Conservation (phyloP, 352 stramenopile species). For the Globisporangium spinosum region DNA sequence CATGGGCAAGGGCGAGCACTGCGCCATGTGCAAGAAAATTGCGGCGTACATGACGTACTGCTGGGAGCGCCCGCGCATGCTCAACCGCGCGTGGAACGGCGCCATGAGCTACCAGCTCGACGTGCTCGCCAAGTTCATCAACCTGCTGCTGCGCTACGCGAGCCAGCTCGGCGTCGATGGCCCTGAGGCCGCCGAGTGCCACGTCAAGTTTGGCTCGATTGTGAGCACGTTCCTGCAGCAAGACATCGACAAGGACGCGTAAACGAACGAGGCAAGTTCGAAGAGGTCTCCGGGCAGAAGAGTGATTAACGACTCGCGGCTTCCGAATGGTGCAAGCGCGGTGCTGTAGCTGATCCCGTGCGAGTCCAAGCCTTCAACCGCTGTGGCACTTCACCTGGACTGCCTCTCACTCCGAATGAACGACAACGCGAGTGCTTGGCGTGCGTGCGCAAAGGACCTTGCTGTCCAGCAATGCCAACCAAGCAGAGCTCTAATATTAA, state of each 20-base stretch:
- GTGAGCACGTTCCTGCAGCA: slow-evolving; percentile 4
- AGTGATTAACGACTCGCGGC: not conserved
- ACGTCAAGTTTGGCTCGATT: slow-evolving; percentile 5
- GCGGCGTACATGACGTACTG: slow-evolving; percentile 14
- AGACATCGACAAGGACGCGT: slow-evolving; percentile 2
- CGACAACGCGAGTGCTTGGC: too few relatives aligned
- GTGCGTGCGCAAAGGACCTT: not conserved
- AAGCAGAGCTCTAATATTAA: not conserved
- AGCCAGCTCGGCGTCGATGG: not conserved
- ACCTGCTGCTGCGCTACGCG: slow-evolving; percentile 15
- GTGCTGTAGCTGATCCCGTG: too few relatives aligned
- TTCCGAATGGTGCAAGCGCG: too few relatives aligned
- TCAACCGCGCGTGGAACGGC: slow-evolving; percentile 15
- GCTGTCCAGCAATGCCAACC: not conserved
- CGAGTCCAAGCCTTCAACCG: not conserved
- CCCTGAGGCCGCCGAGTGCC: not conserved
- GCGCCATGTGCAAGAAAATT: slow-evolving; percentile 11
- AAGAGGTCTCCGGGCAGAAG: not conserved
- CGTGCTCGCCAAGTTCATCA: slow-evolving; percentile 16
- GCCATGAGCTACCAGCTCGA: slow-evolving; percentile 16
- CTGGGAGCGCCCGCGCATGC: slow-evolving; percentile 13
- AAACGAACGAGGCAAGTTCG: not conserved
- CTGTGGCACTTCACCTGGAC: not conserved
- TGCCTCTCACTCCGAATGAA: too few relatives aligned
- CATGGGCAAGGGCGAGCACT: slow-evolving; percentile 13